Evolutionary conservation across 139 green algal species (phyloP), one percentile per base, ranked within the genome.

Genomic region (Picochlorum sp.): DNA sequence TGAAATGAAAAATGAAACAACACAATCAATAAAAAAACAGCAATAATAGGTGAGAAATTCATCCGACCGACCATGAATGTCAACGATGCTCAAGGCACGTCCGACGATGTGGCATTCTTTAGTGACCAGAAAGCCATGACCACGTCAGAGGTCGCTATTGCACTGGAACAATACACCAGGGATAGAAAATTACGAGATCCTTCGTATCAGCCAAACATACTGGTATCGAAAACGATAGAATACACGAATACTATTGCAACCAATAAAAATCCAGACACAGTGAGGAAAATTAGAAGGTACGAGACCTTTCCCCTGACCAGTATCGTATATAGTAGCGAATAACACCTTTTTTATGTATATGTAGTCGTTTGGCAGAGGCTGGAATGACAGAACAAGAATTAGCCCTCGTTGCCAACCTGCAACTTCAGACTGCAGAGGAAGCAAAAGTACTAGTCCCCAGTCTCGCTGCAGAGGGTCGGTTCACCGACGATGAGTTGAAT

Each of bases 351-450:
- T 24, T 28, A 23, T 16, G 6, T 47, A 23, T 37, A 45, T 65
- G 26, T 62, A 82, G 74, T 44, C 13, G 58, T 5, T 47, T 82
- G 7, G 44, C 38, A 4, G 14, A 59, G 13, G 30, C 37, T 2
- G 37, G 56, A n/a, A n/a, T 83, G 7, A 45, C 73, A 9, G 68
- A 82, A 50, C 47, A 68, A 62, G 76, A 83, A 64, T 41, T 79
- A 51, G 76, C 49, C 0, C 18, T 75, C 18, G 58, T 83, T 37
- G 54, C 60, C 4, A 83, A 71, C 56, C 61, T 83, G 26, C 34
- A 51, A 5, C 58, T 70, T 4, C 51, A 62, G 24, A 82, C 56
- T 13, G 65, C 56, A 7, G 69, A 79, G 4, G 76, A 83, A 32
- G 76, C 74, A 5, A 47, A 63, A 30, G 47, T 57, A 14, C 64